Base-by-base conservation (phyloP, 306 rosid species). In the Spatholobus suberectus region DNA sequence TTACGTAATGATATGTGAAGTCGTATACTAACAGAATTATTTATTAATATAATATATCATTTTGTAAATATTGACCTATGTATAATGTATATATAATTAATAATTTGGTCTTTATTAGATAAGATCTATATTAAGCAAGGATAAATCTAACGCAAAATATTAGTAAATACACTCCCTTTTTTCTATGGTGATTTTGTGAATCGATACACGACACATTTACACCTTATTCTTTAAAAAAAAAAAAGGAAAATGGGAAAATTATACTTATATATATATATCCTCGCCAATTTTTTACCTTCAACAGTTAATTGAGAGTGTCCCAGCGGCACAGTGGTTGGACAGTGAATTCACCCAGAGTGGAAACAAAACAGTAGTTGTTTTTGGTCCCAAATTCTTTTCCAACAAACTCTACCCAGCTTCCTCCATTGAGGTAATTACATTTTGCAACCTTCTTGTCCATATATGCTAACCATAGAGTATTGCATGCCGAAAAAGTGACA, bases 371-470 rank as follows among this genome's bases (percentile, higher is more conserved):
- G 44, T 84, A 32, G 18, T 91, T 68, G 0, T 18, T 8, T 93
- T 91, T 59, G 93, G 97, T 37, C 88, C 89, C 66, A 57, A 88
- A 15, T 85, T 82, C 73, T 9, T 88, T 24, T 62, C 90, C 27
- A 3, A 37, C n/a, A 84, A 73, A 35, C 84, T 90, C 84, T 92
- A 91, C 59, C 96, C 92, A 41, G 86, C 75, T 17, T 79, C 85
- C 62, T 69, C 97, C 15, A 5, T 5, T 17, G 89, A 89, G 95
- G 98, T 94, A 82, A 41, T 29, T 21, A 62, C 34, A 14, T 3
- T n/a, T 21, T 29, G 38, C 24, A 34, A 29, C 43, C 27, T 65
- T 18, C 4, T 67, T 66, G 4, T 35, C n/a, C 15, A 63, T 0
- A 4, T 29, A 4, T 24, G 6, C 4, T 61, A 26, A 27, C 10